These are phyloP conservation scores for Cotoneaster glaucophyllus DNA, from an alignment of 306 rosid species.

Conservation along the genomic window DNA sequence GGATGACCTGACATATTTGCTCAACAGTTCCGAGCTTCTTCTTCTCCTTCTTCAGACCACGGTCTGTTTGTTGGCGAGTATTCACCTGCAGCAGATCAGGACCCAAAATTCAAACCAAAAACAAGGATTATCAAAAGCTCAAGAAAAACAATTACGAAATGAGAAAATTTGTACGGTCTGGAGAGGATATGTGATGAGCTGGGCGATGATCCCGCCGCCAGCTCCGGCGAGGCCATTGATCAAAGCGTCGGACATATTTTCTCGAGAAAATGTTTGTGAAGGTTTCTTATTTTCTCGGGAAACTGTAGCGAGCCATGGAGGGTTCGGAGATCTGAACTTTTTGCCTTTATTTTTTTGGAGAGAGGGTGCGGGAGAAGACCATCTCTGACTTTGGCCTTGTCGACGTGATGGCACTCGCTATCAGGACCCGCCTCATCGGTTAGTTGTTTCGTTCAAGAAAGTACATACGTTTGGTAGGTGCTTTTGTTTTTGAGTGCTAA, in stretches of 20 bases:
- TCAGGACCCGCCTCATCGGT: not conserved
- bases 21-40: constrained; percentile 52
- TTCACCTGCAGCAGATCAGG: constrained; percentile 59
- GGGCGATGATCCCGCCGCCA: constrained; percentile 98
- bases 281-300: constrained; percentile 4
- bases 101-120: not conserved
- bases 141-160: not conserved
- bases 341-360: not conserved
- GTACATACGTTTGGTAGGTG: constrained; percentile 4
- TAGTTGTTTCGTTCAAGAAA: constrained; percentile 35
- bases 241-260: constrained; percentile 85
- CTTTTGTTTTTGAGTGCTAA: not conserved
- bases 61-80: constrained; percentile 94
- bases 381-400: constrained; percentile 16
- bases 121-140: not conserved
- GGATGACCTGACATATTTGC: constrained; percentile 57
- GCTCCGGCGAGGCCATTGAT: constrained; percentile 97
- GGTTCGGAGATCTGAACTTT: not conserved
- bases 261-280: not conserved
- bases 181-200: constrained; percentile 95
- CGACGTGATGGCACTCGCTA: not conserved
- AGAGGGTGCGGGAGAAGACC: not conserved
- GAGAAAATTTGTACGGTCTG: constrained; percentile 47
- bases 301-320: constrained; percentile 3
- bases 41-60: constrained; percentile 58